These are phyloP conservation scores for Ganoderma lingzhi DNA, from an alignment of 1,284 basidiomycete genomes.

Conservation along the genomic window DNA sequence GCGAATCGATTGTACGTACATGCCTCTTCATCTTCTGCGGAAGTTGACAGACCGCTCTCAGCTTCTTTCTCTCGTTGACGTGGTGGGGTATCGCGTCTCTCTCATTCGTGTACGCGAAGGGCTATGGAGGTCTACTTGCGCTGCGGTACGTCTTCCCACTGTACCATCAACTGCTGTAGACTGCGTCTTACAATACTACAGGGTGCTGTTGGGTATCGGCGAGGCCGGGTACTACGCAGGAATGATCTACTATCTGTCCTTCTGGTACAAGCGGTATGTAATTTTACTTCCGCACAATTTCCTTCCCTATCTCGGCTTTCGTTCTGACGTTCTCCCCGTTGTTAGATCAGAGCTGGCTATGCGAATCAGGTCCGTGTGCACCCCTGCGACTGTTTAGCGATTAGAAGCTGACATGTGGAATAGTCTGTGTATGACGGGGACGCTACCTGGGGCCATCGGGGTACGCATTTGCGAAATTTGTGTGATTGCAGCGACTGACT, in stretches of 20 bases:
- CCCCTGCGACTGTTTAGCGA: background rate
- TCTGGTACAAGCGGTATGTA: constrained; percentile 49
- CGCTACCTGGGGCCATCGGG: constrained; percentile 61
- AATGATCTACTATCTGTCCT: constrained; percentile 65
- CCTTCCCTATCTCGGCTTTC: background rate
- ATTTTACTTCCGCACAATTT: background rate
- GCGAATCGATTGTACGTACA: constrained; percentile 58
- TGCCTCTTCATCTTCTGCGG: background rate
- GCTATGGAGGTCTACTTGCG: constrained; percentile 54
- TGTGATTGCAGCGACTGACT: background rate
- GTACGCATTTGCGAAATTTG: constrained; percentile 37
- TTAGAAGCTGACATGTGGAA: background rate
- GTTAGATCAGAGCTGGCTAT: constrained; percentile 58
- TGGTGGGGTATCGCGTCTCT: constrained; percentile 64
- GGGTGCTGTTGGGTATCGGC: constrained; percentile 55
- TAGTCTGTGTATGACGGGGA: constrained; percentile 62
- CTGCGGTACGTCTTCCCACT: constrained; percentile 47
- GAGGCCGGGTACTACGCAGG: constrained; percentile 63
- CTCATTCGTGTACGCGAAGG: constrained; percentile 61
- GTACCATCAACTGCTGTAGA: background rate
- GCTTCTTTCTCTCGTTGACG: constrained; percentile 60
- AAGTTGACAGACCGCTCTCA: constrained; percentile 32
- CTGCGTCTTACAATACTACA: background rate
- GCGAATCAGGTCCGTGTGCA: constrained; percentile 51
- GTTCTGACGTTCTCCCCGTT: background rate